These are phyloP conservation scores for Musa beccarii DNA, from an alignment of 176 grass and related monocot genomes.

Conservation along the genomic window DNA sequence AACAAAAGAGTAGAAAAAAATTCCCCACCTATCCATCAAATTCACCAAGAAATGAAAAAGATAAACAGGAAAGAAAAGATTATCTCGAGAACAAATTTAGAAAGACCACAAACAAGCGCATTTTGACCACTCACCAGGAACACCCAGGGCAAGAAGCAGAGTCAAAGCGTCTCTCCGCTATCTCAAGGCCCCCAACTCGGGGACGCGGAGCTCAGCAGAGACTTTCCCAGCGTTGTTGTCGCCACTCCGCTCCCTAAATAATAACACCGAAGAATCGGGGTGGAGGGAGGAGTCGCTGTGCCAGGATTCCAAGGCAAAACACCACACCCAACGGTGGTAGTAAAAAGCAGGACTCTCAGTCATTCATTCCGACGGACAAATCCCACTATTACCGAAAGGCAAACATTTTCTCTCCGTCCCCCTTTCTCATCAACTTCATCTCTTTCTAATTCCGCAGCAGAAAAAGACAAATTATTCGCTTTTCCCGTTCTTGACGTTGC, in stretches of 20 bases:
- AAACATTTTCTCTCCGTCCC: background rate
- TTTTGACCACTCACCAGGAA: background rate
- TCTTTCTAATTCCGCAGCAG: background rate
- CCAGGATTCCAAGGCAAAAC: background rate
- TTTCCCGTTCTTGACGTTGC: too few species aligned
- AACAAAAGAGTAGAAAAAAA: too few species aligned
- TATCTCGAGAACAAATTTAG: background rate
- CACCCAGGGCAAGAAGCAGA: background rate
- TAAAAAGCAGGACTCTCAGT: background rate
- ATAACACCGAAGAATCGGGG: background rate
- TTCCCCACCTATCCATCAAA: too few species aligned
- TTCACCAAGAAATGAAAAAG: background rate
- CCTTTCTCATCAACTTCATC: background rate
- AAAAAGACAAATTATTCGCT: background rate
- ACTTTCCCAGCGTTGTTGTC: conserved; percentile 4
- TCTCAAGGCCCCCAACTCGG: background rate
- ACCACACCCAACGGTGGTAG: background rate
- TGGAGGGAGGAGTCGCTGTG: background rate
- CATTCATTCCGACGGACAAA: background rate
- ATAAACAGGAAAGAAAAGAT: background rate
- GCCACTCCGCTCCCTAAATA: background rate
- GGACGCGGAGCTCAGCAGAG: background rate
- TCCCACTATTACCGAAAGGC: background rate
- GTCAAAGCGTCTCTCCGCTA: background rate
- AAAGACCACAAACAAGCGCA: background rate